phyloP scores from a whole-genome alignment of 305 asterid genomes.

The Solanum aculeatissimum region DNA sequence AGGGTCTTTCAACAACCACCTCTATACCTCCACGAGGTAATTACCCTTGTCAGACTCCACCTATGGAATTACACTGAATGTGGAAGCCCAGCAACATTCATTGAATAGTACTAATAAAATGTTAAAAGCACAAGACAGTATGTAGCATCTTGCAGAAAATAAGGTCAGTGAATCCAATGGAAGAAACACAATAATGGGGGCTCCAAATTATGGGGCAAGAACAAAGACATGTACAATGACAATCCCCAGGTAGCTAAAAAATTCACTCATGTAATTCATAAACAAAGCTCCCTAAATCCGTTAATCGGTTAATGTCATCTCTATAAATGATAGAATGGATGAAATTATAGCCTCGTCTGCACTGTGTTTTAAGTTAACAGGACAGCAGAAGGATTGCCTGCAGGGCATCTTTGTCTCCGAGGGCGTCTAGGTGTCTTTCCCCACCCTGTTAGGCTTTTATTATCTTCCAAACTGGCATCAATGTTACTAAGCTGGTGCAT shows the following conservation, averaged over 20 bases:
- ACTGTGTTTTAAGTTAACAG: constrained; percentile 32
- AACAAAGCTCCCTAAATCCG: constrained; percentile 19
- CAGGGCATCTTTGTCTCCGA: constrained; percentile 73
- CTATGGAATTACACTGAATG: background rate
- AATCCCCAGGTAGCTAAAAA: constrained; percentile 21
- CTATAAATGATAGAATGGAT: constrained; percentile 23
- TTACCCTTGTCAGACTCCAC: background rate
- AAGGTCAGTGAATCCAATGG: constrained; percentile 25
- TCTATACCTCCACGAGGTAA: background rate
- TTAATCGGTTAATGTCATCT: constrained; percentile 12
- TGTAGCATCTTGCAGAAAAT: constrained; percentile 27
- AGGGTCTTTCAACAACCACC: background rate
- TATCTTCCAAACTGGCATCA: constrained; percentile 61
- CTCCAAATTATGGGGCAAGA: constrained; percentile 21
- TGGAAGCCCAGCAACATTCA: background rate
- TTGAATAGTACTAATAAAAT: background rate
- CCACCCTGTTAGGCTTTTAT: constrained; percentile 82
- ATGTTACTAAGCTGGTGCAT: constrained; percentile 31
- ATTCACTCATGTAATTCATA: constrained; percentile 18
- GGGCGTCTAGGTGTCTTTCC: constrained; percentile 96
- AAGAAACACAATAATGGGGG: constrained; percentile 17
- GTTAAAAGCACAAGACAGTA: constrained; percentile 34
- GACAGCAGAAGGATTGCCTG: constrained; percentile 52
- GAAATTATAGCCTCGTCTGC: constrained; percentile 11
- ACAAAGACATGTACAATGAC: constrained; percentile 55